Conservation (phyloP, 768 basidiomycete genomes). For the Harrya chromipes region DNA sequence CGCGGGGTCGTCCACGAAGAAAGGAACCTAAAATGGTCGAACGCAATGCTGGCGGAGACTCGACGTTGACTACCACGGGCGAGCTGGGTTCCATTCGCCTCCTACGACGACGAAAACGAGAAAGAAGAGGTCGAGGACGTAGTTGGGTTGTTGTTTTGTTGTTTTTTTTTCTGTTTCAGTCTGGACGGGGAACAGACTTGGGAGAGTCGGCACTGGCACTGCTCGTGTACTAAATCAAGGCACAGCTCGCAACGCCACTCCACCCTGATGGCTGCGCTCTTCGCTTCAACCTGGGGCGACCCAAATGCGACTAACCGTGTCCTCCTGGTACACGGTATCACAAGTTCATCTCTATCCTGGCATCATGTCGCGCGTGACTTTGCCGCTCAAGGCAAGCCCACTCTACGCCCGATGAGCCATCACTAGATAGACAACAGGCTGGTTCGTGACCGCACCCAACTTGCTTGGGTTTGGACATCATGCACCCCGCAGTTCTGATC, state of each 20-base stretch:
- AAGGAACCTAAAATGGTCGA: constrained; percentile 69
- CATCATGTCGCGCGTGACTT: constrained; percentile 11
- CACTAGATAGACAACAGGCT: constrained; percentile 10
- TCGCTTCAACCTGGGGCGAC: constrained; percentile 15
- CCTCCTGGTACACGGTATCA: constrained; percentile 24
- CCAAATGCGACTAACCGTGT: constrained; percentile 14
- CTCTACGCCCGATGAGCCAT: too few relatives aligned
- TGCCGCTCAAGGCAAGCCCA: constrained; percentile 13
- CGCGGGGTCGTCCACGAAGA: constrained; percentile 66
- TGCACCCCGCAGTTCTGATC: constrained; percentile 5
- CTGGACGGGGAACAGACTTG: not conserved
- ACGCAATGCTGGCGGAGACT: constrained; percentile 39
- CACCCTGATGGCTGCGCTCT: constrained; percentile 3
- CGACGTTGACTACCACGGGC: constrained; percentile 15
- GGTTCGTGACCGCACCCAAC: constrained; percentile 22
- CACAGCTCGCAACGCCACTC: constrained; percentile 12
- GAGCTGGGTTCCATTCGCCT: constrained; percentile 11
- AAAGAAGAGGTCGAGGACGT: not conserved
- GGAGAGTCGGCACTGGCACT: not conserved
- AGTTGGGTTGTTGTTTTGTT: not conserved
- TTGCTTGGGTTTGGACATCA: constrained; percentile 19
- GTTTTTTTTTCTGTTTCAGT: constrained; percentile 17
- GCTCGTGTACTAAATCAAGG: constrained; percentile 4
- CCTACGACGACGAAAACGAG: not conserved
- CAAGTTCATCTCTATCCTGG: constrained; percentile 14